Evolutionary conservation across 768 basidiomycete species (phyloP).

Genomic region (Amanita thiersii): DNA sequence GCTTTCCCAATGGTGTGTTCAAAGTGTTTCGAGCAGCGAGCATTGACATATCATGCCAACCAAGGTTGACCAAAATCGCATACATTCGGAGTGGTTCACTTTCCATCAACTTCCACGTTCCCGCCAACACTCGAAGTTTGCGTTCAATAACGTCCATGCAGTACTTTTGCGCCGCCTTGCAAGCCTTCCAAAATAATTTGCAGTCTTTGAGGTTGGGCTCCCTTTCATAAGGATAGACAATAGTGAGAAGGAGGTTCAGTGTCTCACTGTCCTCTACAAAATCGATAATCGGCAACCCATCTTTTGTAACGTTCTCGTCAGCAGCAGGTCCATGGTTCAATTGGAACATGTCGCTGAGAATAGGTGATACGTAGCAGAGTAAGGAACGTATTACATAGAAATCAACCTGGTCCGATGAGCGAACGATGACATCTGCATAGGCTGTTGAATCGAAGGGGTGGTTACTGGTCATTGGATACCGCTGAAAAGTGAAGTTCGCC

Average conservation of each 20-base stretch:
- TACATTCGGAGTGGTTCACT: not conserved
- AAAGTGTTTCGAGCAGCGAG: slow-evolving; percentile 4
- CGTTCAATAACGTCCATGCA: slow-evolving; percentile 1
- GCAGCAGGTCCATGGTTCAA: slow-evolving; percentile 12
- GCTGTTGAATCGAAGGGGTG: slow-evolving; percentile 7
- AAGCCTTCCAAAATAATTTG: slow-evolving; percentile 2
- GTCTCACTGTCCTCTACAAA: slow-evolving; percentile 11
- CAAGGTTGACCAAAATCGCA: slow-evolving; percentile 1
- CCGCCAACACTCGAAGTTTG: slow-evolving; percentile 1
- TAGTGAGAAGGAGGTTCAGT: slow-evolving; percentile 8
- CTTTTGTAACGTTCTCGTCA: not conserved
- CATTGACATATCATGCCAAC: not conserved
- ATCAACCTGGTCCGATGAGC: slow-evolving; percentile 20
- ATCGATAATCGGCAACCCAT: slow-evolving; percentile 7
- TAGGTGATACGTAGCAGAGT: slow-evolving; percentile 21
- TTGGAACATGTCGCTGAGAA: slow-evolving; percentile 22
- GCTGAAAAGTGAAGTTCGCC: too few relatives aligned
- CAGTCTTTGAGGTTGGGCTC: slow-evolving; percentile 1
- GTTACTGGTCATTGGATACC: too few relatives aligned
- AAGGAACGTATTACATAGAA: slow-evolving; percentile 20
- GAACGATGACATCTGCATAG: slow-evolving; percentile 17
- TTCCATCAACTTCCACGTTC: not conserved
- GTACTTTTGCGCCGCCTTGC: slow-evolving; percentile 2
- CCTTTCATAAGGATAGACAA: slow-evolving; percentile 3
- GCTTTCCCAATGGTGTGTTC: not conserved